A percentile compares a stretch with the other conserved stretches of the same genome.
These are phyloP conservation scores for Paratrimastix pyriformis DNA, from an alignment of 78 protist species.

Conservation along the genomic window DNA sequence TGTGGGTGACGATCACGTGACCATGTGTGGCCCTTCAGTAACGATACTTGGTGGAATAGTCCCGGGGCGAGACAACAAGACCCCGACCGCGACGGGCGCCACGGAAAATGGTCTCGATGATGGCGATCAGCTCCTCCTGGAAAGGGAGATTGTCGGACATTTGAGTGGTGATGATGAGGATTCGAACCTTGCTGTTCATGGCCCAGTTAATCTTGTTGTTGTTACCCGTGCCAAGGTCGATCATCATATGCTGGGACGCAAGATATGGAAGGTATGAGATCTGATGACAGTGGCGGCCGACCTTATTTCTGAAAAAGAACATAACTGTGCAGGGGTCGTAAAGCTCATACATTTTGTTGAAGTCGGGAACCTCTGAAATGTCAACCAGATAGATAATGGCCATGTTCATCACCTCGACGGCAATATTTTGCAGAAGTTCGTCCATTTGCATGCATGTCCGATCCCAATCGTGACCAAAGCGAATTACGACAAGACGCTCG, in stretches of 20 bases:
- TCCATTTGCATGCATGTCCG: conserved; percentile 68
- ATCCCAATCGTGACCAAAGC: conserved; percentile 96
- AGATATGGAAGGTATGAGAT: not conserved
- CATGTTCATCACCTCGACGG: conserved; percentile 45
- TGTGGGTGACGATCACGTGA: too few species aligned
- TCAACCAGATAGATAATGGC: conserved; percentile 63
- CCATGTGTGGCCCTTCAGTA: too few species aligned
- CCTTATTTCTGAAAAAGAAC: conserved; percentile 84
- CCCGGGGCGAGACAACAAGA: conserved; percentile 78
- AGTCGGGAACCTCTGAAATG: conserved; percentile 80
- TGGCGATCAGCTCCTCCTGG: conserved; percentile 25
- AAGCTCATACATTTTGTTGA: conserved; percentile 97
- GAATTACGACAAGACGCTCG: conserved; percentile 81
- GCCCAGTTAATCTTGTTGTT: conserved; percentile 96
- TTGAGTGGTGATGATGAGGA: conserved; percentile 70
- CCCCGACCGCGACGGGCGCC: conserved; percentile 87
- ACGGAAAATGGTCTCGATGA: conserved; percentile 60
- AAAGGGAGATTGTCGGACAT: too few species aligned
- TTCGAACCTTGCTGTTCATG: conserved; percentile 75
- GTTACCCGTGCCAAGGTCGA: conserved; percentile 97
- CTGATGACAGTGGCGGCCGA: not conserved
- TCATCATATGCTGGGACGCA: conserved; percentile 81
- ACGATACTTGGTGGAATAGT: conserved; percentile 83
- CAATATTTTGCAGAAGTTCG: conserved; percentile 42
- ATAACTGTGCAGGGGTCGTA: conserved; percentile 92